Evolutionary conservation across 73 alveolate genomes (phyloP).

Genomic region (Symbiodinium pilosum): DNA sequence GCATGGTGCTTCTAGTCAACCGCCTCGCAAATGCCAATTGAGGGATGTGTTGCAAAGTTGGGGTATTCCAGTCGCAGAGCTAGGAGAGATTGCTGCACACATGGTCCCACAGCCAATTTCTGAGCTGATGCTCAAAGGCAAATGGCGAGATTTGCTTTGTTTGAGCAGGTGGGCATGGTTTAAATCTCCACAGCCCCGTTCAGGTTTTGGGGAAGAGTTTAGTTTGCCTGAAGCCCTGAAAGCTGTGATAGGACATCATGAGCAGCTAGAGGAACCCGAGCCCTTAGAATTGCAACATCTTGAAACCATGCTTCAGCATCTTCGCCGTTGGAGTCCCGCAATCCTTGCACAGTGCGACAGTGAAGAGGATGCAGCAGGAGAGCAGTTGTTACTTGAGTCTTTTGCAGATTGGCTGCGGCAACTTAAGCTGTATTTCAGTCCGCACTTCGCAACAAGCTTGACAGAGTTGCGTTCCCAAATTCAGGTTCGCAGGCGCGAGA

Average conservation of each 20-base stretch:
- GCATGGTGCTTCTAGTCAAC: neutral
- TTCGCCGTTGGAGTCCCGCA: neutral
- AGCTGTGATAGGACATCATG: neutral
- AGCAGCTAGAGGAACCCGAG: neutral
- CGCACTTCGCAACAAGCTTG: neutral
- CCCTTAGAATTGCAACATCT: neutral
- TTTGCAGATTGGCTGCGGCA: neutral
- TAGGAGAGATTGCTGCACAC: neutral
- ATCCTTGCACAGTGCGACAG: neutral
- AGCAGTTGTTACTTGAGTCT: neutral
- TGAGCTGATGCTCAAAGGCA: neutral
- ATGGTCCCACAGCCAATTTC: neutral
- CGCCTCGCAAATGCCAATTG: neutral
- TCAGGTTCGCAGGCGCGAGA: neutral
- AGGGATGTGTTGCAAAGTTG: neutral
- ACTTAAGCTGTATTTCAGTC: neutral
- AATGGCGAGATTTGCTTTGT: neutral
- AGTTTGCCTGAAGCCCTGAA: neutral
- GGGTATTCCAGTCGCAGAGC: neutral
- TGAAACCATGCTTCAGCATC: neutral
- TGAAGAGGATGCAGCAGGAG: neutral
- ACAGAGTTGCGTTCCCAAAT: neutral
- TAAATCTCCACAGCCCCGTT: neutral
- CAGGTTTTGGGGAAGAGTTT: neutral
- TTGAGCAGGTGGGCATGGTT: neutral